Percentiles rank a stretch among this genome's conserved stretches.
phyloP scores from a whole-genome alignment of 164 flowering plant species.

The Magnolia sinica region DNA sequence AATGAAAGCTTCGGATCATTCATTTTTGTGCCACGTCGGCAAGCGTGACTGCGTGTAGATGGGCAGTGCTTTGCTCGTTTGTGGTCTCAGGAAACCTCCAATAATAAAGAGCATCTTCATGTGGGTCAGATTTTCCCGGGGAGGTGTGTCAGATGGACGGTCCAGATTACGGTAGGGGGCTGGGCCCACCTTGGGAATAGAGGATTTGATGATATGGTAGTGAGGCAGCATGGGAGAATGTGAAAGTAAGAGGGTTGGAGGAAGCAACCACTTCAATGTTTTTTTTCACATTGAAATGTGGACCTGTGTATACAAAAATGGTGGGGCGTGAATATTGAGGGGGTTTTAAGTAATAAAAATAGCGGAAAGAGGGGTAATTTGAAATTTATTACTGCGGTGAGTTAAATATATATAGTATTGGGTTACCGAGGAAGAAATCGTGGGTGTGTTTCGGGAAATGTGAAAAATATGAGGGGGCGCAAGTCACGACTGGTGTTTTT shows the following conservation, averaged over 20 bases:
- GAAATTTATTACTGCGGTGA: constrained; percentile 20
- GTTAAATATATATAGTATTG: constrained; percentile 23
- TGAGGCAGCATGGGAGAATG: constrained; percentile 63
- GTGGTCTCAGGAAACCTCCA: too few species aligned
- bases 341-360: neutral
- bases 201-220: constrained; percentile 39
- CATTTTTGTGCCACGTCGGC: too few species aligned
- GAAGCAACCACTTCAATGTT: constrained; percentile 37
- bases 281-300: constrained; percentile 20
- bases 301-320: neutral
- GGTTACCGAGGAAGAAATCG: constrained; percentile 57
- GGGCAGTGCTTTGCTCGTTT: too few species aligned
- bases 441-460: constrained; percentile 75
- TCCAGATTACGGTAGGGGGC: neutral
- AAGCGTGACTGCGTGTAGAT: too few species aligned
- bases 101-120: neutral
- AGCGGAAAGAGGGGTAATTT: neutral
- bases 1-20: too few species aligned
- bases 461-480: constrained; percentile 19
- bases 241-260: constrained; percentile 58
- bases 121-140: neutral
- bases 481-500: constrained; percentile 29
- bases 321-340: constrained; percentile 31
- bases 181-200: constrained; percentile 38
- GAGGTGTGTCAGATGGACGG: neutral